Conservation (phyloP, 2,329 filamentous ascomycete genomes). For the Claviceps africana region DNA sequence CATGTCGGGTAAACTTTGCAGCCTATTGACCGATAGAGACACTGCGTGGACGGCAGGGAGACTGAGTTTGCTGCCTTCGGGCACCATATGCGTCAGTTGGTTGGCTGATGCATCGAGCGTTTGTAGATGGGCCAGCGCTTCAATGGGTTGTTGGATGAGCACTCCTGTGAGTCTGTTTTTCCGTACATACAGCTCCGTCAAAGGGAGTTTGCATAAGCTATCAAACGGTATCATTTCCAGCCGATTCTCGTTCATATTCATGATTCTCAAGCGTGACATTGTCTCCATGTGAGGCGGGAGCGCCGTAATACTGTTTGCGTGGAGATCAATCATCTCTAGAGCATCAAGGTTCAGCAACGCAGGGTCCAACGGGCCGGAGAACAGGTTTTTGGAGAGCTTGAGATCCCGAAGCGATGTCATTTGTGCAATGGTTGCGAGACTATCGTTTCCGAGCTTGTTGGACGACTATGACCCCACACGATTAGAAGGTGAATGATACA, state of each 20-base stretch:
- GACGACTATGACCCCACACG: conserved; percentile 42
- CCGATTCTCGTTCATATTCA: conserved; percentile 71
- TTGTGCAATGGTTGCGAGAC: conserved; percentile 59
- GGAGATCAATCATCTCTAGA: conserved; percentile 70
- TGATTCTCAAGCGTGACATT: conserved; percentile 53
- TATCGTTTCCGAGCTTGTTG: conserved; percentile 62
- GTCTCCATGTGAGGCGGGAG: conserved; percentile 55
- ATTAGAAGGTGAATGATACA: conserved; percentile 13
- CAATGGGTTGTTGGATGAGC: conserved; percentile 51
- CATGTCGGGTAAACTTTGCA: conserved; percentile 60
- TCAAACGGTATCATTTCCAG: conserved; percentile 60
- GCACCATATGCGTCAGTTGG: conserved; percentile 43
- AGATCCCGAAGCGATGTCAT: conserved; percentile 63
- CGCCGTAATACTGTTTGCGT: conserved; percentile 60
- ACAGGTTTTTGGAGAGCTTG: conserved; percentile 63
- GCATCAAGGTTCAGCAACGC: conserved; percentile 50
- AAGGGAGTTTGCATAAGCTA: conserved; percentile 48
- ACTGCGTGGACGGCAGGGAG: conserved; percentile 62
- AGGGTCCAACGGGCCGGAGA: conserved; percentile 53
- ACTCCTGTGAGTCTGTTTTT: conserved; percentile 67
- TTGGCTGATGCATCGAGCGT: conserved; percentile 68
- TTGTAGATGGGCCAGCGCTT: conserved; percentile 50
- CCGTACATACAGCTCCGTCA: conserved; percentile 59
- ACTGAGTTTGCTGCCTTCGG: conserved; percentile 31
- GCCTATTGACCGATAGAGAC: conserved; percentile 66